Evolutionary conservation across 371 early-diverging fungal species (phyloP), one percentile per base, ranked within the genome.

Genomic region (Gilbertella persicaria): DNA sequence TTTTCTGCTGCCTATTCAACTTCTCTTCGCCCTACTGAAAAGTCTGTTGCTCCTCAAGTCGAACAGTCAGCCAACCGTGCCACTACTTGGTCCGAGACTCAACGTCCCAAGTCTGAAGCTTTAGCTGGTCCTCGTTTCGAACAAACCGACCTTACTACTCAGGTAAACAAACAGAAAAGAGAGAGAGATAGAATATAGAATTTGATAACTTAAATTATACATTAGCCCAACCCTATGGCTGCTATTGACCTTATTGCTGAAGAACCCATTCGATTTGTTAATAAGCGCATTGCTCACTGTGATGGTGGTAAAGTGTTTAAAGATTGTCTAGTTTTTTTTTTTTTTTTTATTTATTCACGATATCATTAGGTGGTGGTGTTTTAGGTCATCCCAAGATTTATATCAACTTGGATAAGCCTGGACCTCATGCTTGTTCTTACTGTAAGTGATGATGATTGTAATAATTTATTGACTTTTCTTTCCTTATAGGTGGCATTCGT

Each of bases 321-420:
- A 50, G n/a, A 25, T 35, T 46, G 26, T 16, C 36, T 38, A 9
- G 23, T 30, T 53, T 19, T 25, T 35, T 48, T 35, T 55, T 23
- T 44, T 58, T 41, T 40, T n/a, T n/a, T n/a, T n/a, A n/a, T n/a
- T n/a, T n/a, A n/a, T n/a, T n/a, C n/a, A n/a, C n/a, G n/a, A n/a
- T n/a, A n/a, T n/a, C n/a, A n/a, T 5, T 52, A 87, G 95, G 94
- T 26, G 94, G 90, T 45, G 97, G 95, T 60, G 73, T 94, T 43
- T 80, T 96, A 40, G 97, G 97, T 33, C 97, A 96, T 62, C 97
- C 97, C 25, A 91, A 89, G 69, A 91, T 96, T 26, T 96, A 89
- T 73, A 92, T 96, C 68, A 95, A 95, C 78, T 82, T 96, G 76
- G 94, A 84, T 64, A 72, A 82, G 49, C 78, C 86, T 56, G 84